A percentile compares a stretch with the other conserved stretches of the same genome.
These are phyloP conservation scores for Cladosporium sp. DNA, from an alignment of 2,329 filamentous ascomycete species.

Conservation along the genomic window DNA sequence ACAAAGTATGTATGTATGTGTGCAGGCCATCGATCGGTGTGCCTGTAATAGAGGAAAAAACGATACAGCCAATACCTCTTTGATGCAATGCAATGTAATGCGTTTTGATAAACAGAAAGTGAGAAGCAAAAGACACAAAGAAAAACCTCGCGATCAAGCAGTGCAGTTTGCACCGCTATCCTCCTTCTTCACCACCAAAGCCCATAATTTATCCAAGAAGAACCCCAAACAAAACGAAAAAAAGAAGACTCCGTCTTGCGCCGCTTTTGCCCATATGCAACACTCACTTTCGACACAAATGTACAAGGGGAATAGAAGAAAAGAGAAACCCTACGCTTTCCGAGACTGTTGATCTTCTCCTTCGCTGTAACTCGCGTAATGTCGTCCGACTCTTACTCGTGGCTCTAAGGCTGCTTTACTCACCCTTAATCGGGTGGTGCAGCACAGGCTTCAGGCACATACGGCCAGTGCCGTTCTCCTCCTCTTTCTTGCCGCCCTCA, in stretches of 20 bases:
- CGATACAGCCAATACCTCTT: too few relatives aligned
- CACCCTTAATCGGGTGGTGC: slow-evolving; percentile 48
- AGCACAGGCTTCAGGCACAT: slow-evolving; percentile 44
- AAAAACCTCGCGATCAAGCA: background rate
- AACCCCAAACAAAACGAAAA: background rate
- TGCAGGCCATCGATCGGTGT: too few relatives aligned
- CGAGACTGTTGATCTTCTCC: background rate
- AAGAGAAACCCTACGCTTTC: background rate
- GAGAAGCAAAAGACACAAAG: background rate
- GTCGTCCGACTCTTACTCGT: background rate
- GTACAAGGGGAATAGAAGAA: background rate
- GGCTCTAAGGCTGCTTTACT: slow-evolving; percentile 20
- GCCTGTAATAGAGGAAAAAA: background rate
- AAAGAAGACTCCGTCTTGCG: background rate
- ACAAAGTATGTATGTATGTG: too few relatives aligned
- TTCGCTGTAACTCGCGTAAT: background rate
- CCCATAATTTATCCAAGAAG: background rate
- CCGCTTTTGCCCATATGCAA: background rate
- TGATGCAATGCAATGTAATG: background rate
- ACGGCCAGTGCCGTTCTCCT: slow-evolving; percentile 39
- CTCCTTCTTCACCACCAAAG: background rate
- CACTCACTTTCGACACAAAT: background rate
- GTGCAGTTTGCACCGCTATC: background rate
- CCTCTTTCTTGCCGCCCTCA: slow-evolving; percentile 32
- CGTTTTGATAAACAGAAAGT: background rate